Conservation (phyloP, 768 basidiomycete species). For the Lactarius psammicola region DNA sequence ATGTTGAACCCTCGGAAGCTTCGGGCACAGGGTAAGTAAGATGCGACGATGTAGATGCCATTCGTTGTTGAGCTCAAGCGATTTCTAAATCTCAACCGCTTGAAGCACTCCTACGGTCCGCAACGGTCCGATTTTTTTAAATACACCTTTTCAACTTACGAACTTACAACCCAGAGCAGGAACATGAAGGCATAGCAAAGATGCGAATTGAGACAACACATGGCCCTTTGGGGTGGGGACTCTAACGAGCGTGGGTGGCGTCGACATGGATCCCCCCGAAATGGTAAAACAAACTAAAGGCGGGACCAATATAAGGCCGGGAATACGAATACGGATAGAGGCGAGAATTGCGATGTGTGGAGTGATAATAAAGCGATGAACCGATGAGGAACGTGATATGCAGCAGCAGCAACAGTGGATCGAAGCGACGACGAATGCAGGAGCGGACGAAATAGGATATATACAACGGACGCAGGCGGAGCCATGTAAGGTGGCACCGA, state of each 20-base stretch:
- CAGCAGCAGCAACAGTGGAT: conserved; percentile 29
- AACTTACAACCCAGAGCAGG: conserved; percentile 1
- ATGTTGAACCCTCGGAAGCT: conserved; percentile 14
- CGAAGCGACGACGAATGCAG: conserved; percentile 23
- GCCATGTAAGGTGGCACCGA: conserved; percentile 2
- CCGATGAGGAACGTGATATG: conserved; percentile 28
- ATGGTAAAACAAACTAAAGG: conserved; percentile 23
- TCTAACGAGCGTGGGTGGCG: conserved; percentile 22
- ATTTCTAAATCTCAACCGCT: background rate
- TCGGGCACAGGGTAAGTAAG: conserved; percentile 34
- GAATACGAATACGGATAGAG: conserved; percentile 25
- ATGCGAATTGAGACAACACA: conserved; percentile 22
- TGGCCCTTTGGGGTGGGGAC: conserved; percentile 10
- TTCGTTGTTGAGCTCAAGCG: background rate
- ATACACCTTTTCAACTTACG: conserved; percentile 16
- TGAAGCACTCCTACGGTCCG: background rate
- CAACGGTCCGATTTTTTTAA: conserved; percentile 8
- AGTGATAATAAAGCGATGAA: conserved; percentile 24
- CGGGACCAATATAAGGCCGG: conserved; percentile 15
- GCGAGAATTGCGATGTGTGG: conserved; percentile 22
- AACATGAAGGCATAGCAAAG: conserved; percentile 22
- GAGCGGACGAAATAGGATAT: conserved; percentile 22
- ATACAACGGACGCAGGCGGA: conserved; percentile 15
- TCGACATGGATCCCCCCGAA: conserved; percentile 17
- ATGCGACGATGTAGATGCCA: conserved; percentile 15